Conservation (phyloP, 176 grass and related monocot species). For the Hordeum vulgare region DNA sequence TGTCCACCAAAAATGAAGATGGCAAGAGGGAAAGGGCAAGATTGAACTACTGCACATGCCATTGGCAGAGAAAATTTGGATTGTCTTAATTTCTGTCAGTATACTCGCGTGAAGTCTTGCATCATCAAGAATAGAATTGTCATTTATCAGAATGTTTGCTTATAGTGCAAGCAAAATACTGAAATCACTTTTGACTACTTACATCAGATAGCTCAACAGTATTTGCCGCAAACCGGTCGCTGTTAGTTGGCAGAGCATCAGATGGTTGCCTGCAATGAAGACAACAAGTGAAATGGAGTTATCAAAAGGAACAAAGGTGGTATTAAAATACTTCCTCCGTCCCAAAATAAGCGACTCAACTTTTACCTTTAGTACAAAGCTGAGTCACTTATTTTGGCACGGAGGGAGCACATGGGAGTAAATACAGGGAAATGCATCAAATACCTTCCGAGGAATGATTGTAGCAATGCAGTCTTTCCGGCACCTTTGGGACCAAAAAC, state of each 20-base stretch:
- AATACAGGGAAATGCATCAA: neutral
- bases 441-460: constrained; percentile 87
- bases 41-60: neutral
- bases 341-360: too few species aligned
- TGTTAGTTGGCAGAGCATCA: constrained; percentile 60
- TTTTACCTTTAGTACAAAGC: too few species aligned
- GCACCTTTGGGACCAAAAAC: constrained; percentile 86
- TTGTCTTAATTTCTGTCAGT: neutral
- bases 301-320: neutral
- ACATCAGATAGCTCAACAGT: constrained; percentile 74
- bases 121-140: neutral
- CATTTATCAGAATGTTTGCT: neutral
- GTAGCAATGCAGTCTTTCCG: constrained; percentile 81
- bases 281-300: neutral
- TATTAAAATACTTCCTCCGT: too few species aligned
- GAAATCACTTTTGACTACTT: constrained; percentile 4
- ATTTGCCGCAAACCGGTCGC: constrained; percentile 70
- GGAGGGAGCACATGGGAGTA: too few species aligned
- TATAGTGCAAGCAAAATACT: neutral
- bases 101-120: neutral
- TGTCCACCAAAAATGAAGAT: neutral
- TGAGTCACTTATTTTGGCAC: too few species aligned
- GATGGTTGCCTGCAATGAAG: constrained; percentile 55
- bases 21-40: neutral
- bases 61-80: neutral